Conservation (phyloP, 2,329 filamentous ascomycete genomes). For the Lasiodiplodia sp. region DNA sequence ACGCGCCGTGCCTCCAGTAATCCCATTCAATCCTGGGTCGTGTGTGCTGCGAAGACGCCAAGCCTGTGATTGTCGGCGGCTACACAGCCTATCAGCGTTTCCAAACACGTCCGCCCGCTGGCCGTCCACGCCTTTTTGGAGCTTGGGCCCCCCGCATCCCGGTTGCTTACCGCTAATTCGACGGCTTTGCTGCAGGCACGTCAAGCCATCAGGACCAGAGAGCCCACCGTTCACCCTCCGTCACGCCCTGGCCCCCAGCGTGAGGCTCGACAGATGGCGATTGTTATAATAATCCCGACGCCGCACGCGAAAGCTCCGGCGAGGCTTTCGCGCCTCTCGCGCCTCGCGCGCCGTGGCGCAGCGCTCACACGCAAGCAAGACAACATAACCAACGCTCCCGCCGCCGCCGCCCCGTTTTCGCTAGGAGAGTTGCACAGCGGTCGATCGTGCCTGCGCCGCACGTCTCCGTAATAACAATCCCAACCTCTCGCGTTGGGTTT, state of each 20-base stretch:
- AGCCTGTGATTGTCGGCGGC: neutral
- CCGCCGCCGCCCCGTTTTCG: slow-evolving; percentile 1
- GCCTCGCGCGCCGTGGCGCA: slow-evolving; percentile 16
- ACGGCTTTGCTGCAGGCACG: neutral
- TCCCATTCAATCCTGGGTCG: neutral
- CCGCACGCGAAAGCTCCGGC: slow-evolving; percentile 2
- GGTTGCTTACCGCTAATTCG: neutral
- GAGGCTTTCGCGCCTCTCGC: neutral
- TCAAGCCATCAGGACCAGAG: neutral
- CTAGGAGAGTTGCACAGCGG: slow-evolving; percentile 11
- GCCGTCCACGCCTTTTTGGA: neutral
- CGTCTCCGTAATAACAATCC: neutral
- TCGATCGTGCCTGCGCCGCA: slow-evolving; percentile 22
- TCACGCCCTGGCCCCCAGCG: neutral
- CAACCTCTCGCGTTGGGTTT: neutral
- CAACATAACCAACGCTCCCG: neutral
- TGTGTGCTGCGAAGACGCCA: slow-evolving; percentile 1
- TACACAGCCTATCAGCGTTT: slow-evolving; percentile 1
- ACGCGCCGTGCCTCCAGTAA: slow-evolving; percentile 11
- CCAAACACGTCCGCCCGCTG: neutral
- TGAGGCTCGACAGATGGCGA: neutral
- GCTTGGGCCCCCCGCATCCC: neutral
- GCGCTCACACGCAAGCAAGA: neutral
- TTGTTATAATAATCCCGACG: neutral
- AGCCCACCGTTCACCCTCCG: neutral